These are phyloP conservation scores for Neofusicoccum umdonicola DNA, from an alignment of 2,329 filamentous ascomycete species.

Conservation along the genomic window DNA sequence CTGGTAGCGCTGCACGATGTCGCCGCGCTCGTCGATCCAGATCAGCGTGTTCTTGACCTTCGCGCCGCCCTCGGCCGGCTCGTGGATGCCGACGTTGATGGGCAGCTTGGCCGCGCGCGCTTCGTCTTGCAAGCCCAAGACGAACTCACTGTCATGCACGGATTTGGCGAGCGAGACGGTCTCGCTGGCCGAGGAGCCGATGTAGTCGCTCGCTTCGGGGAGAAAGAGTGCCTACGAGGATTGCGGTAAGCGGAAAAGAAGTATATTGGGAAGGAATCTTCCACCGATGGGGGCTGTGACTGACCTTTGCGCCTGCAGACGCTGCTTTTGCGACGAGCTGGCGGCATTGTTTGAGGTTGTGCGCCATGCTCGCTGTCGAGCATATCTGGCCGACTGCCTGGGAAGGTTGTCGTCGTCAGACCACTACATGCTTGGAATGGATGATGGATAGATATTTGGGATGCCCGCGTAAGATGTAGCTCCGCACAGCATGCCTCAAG, in stretches of 20 bases:
- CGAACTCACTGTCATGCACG: constrained; percentile 66
- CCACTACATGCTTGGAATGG: too few relatives aligned
- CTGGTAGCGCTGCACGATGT: constrained; percentile 68
- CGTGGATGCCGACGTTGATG: constrained; percentile 87
- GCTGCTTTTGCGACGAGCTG: constrained; percentile 70
- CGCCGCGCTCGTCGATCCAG: constrained; percentile 63
- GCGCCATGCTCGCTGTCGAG: constrained; percentile 72
- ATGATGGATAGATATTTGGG: too few relatives aligned
- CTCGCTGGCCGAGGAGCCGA: constrained; percentile 66
- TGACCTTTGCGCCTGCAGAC: constrained; percentile 72
- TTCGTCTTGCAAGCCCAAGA: constrained; percentile 68
- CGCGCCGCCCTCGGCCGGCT: constrained; percentile 55
- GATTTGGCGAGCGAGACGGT: constrained; percentile 69
- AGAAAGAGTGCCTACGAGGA: constrained; percentile 71
- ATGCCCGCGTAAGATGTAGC: too few relatives aligned
- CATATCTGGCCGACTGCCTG: constrained; percentile 89
- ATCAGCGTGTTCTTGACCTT: constrained; percentile 64
- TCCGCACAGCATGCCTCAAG: too few relatives aligned
- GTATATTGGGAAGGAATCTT: too few relatives aligned
- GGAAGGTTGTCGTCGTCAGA: too few relatives aligned
- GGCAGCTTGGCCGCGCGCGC: constrained; percentile 64
- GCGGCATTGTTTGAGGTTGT: constrained; percentile 79
- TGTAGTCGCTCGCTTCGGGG: constrained; percentile 89
- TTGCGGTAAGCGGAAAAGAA: neutral
- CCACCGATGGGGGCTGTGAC: neutral